Base-by-base conservation (phyloP, 805 yeast genomes). In the Candida coleopterorum region DNA sequence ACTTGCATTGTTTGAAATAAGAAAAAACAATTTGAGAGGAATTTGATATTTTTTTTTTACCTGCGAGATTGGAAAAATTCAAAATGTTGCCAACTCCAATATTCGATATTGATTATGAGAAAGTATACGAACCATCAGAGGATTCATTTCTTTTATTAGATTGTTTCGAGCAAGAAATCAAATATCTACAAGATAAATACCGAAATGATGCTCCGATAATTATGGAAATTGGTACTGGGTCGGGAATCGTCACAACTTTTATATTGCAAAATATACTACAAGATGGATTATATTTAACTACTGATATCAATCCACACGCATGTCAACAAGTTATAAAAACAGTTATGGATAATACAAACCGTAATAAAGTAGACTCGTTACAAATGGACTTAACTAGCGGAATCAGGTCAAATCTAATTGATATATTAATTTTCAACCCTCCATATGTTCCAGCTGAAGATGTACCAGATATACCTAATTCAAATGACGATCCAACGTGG, bases 51-150 rank as follows among this genome's bases (percentile, higher is more conserved):
- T n/a, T 16, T 7, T 27, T 34, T 35, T 35, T 35, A 11, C 25
- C 21, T 33, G 29, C 22, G 20, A 25, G 22, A 14, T 33, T 33
- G 18, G 18, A 15, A 24, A 24, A 24, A 6, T 12, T 12, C 10
- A 6, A 17, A 22, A 88, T 88, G 96, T 68, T 85, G 3, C 80
- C 93, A 4, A 89, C 97, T 0, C 97, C 97, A 1, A 64, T 83
- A 2, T 45, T 52, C 2, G 57, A 67, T 14, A 71, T 80, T 14
- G 82, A 83, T 49, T 75, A 70, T 43, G 79, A 74, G n/a, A 72
- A 71, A 47, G 95, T 90, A 3, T 93, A 93, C 55, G 98, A 93
- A 52, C 97, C 98, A 0, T 76, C 95, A 0, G 98, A 93, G 50
- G 98, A 93, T 62, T 77, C 95, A 6, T 93, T 82, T 52, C 74